A percentile compares a stretch with the other conserved stretches of the same genome.
These are phyloP conservation scores for Pseudonitzschia multiseries DNA, from an alignment of 108 stramenopile genomes.

Conservation along the genomic window DNA sequence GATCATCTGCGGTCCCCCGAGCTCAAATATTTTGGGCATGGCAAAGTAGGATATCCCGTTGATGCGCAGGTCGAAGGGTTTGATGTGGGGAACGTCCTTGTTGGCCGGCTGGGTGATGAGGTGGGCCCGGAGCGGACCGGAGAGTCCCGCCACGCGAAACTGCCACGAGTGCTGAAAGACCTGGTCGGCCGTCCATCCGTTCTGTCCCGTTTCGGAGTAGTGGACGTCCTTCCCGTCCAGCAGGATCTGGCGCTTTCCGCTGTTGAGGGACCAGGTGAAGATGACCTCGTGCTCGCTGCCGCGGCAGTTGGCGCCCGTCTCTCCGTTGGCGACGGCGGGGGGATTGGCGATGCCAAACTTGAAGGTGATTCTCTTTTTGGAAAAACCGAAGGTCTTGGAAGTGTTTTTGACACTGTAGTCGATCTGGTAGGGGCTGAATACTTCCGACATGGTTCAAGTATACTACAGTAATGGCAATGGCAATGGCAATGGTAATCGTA, in stretches of 20 bases:
- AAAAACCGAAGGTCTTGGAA: conserved; percentile 74
- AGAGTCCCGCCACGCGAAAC: conserved; percentile 29
- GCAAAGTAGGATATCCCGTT: conserved; percentile 50
- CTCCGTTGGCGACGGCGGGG: conserved; percentile 47
- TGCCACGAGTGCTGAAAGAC: conserved; percentile 56
- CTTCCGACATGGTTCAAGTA: conserved; percentile 7
- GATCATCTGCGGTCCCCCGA: conserved; percentile 51
- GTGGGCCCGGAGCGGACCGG: conserved; percentile 37
- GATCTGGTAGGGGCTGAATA: conserved; percentile 56
- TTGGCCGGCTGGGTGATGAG: conserved; percentile 48
- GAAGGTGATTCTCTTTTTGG: conserved; percentile 78
- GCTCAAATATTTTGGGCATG: conserved; percentile 53
- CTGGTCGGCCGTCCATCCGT: conserved; percentile 58
- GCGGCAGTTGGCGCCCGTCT: conserved; percentile 69
- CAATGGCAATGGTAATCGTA: too few species aligned
- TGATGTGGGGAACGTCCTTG: conserved; percentile 34
- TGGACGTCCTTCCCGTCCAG: conserved; percentile 78
- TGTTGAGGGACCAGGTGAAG: conserved; percentile 75
- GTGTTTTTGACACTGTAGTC: conserved; percentile 49
- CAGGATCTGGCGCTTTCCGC: conserved; percentile 71
- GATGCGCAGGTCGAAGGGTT: conserved; percentile 58
- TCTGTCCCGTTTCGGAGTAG: conserved; percentile 54
- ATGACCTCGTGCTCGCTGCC: conserved; percentile 85
- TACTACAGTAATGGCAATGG: too few species aligned
- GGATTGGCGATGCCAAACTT: conserved; percentile 83